Evolutionary conservation across 176 grass and related monocot genomes (phyloP).

Genomic region (Echinochloa phyllopogon): DNA sequence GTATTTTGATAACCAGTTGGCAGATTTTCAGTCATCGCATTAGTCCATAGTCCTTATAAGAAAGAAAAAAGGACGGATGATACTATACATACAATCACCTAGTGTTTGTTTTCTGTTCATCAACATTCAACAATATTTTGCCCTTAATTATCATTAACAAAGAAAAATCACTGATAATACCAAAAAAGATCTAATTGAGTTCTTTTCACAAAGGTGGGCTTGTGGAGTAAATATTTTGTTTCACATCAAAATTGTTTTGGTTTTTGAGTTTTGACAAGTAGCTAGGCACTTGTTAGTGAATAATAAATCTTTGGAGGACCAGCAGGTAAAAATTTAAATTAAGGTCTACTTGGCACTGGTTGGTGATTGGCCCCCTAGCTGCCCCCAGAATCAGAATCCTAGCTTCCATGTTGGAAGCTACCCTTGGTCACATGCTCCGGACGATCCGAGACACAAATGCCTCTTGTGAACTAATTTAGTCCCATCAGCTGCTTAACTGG

Average conservation of each 20-base stretch:
- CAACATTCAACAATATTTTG: too few species aligned
- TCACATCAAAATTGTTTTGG: not conserved
- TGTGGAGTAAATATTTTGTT: not conserved
- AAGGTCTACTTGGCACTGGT: constrained; percentile 14
- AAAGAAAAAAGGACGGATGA: not conserved
- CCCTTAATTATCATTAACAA: not conserved
- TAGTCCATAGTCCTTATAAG: not conserved
- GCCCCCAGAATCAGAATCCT: not conserved
- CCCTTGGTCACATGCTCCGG: constrained; percentile 27
- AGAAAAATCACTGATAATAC: not conserved
- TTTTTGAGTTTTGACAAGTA: not conserved
- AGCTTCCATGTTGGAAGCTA: constrained; percentile 27
- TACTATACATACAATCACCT: not conserved
- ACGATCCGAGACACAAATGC: constrained; percentile 44
- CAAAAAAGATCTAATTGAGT: not conserved
- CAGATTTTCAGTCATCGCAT: not conserved
- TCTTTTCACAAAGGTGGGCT: not conserved
- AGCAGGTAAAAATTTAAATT: not conserved
- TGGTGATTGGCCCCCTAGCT: constrained; percentile 26
- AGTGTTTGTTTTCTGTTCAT: not conserved
- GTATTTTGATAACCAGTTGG: not conserved
- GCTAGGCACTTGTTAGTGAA: not conserved
- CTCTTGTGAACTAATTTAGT: constrained; percentile 39
- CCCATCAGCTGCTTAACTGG: constrained; percentile 5
- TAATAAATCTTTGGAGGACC: not conserved